phyloP scores from a whole-genome alignment of 495 filamentous ascomycete species.

The Neurospora sp. region DNA sequence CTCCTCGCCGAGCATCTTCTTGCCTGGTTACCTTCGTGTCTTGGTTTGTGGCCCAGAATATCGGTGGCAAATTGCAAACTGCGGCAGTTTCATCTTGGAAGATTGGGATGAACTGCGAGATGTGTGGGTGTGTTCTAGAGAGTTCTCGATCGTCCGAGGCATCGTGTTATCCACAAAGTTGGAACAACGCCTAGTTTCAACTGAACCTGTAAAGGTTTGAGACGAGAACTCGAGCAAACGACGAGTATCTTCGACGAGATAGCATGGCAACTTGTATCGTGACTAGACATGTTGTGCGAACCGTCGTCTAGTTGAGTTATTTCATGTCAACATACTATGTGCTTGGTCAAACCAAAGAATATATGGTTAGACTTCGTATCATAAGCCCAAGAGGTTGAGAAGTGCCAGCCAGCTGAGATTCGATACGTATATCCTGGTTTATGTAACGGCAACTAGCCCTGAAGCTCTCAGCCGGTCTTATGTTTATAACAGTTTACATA shows the following conservation, averaged over 20 bases:
- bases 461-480: not conserved
- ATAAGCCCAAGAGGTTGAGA: not conserved
- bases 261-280: not conserved
- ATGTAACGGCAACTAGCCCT: not conserved
- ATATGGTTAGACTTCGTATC: not conserved
- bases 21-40: not conserved
- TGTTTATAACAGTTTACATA: no score
- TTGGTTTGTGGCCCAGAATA: not conserved
- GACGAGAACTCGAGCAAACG: not conserved
- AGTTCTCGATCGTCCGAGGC: not conserved
- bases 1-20: not conserved
- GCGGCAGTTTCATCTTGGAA: not conserved
- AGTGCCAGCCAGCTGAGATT: not conserved
- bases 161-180: not conserved
- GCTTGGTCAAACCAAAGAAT: no score
- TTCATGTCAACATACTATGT: not conserved
- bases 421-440: not conserved
- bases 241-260: not conserved
- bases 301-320: no score
- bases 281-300: not conserved
- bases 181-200: no score
- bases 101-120: not conserved
- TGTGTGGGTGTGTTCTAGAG: not conserved
- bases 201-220: no score
- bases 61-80: not conserved